Evolutionary conservation across 208 protist genomes (phyloP), one percentile per base, ranked within the genome.

Genomic region (Giardia muris): DNA sequence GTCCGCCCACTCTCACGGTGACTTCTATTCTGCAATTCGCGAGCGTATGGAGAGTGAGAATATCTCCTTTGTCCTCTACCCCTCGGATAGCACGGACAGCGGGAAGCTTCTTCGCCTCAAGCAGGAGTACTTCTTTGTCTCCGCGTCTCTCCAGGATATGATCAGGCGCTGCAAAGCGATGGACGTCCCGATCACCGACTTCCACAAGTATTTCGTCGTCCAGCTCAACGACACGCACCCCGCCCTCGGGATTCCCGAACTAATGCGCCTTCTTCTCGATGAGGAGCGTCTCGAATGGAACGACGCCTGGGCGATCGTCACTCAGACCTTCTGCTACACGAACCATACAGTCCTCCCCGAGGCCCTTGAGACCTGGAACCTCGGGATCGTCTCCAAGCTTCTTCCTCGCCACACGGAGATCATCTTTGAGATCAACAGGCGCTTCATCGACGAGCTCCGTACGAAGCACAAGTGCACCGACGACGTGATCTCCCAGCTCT

Each of bases 151-250:
- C 19, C 94, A 95, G 86, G 96, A 97, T 94, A 96, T 97, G 45
- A 57, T 97, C 10, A 92, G 48, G 1, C 91, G 95, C 47, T 95
- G 95, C 92, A 93, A 93, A 45, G 43, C 90, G 43, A 91, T 86
- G 0, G 44, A 89, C 0, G 48, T n/a, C n/a, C n/a, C 47, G 45
- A 90, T 92, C 39, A 42, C 1, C 30, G 46, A 92, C n/a, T 92
- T 95, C 87, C 93, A 45, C 0, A 67, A 95, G 19, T 89, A 86
- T 44, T 67, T 86, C 45, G 94, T 94, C 1, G 96, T 97, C 87
- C 96, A 97, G 92, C 92, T 97, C 0, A 97, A 97, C 90, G 96
- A 97, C 92, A 97, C 96, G 19, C 96, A 97, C 92, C 96, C 96
- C 39, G 93, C 96, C 43, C 44, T 97, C 0, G 96, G 93, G 92